Evolutionary conservation across 148 eudicot species (phyloP), one percentile per base, ranked within the genome.

Genomic region (Camellia sinensis): DNA sequence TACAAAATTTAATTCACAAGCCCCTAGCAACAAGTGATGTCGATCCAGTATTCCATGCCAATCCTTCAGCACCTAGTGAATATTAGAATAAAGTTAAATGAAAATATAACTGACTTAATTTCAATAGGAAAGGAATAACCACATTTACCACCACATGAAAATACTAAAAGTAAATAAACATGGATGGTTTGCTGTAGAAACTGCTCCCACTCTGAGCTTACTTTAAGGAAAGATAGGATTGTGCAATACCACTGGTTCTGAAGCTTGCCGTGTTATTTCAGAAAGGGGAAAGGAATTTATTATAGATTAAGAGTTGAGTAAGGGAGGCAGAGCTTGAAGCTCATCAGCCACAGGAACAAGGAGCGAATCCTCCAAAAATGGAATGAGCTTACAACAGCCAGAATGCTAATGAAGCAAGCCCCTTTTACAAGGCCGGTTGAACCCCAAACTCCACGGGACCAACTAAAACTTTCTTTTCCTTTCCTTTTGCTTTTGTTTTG

Each of bases 11-110:
- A 88, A 68, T 87, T 96, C 92, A 82, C 99, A 96, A 22, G 98
- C 94, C 88, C 92, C 98, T 52, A 96, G 87, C 84, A 96, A 80
- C 88, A 96, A 82, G 63, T 81, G 87, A 74, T 90, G 97, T 57
- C 95, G 85, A 85, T 93, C 91, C 83, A 96, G 85, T 78, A 96
- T 79, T 57, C 99, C 99, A 84, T 96, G 99, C 85, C 92, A 84
- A 71, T 96, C 95, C 82, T 91, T 90, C 70, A 95, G 82, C 60
- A 95, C 99, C 99, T 95, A 80, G 67, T 19, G 44, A 22, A 83
- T 82, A 83, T 43, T 44, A 80, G 37, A 76, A 18, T 71, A 57
- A 43, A 71, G 53, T 53, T 41, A 73, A 4, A 37, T 50, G 62
- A 46, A 45, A 17, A 65, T 2, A 46, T 10, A 82, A 61, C 67